phyloP scores from a whole-genome alignment of 1,284 basidiomycete species.

The Uromyces viciae-fabae region DNA sequence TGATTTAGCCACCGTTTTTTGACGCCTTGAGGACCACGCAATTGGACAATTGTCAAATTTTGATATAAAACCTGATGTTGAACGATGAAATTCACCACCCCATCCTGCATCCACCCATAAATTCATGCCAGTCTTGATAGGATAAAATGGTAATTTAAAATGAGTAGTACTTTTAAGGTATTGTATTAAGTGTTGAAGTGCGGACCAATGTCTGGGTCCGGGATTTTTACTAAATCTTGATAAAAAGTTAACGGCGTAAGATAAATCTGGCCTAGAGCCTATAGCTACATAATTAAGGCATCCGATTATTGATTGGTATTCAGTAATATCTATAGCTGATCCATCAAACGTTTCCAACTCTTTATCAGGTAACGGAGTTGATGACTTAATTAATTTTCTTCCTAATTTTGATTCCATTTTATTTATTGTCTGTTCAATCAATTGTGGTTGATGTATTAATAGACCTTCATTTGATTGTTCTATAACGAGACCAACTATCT shows the following conservation, averaged over 20 bases:
- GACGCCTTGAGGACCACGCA: background rate
- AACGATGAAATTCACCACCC: background rate
- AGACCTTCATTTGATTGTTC: background rate
- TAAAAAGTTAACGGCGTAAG: background rate
- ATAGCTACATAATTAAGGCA: conserved; percentile 22
- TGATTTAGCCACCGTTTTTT: background rate
- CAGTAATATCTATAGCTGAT: background rate
- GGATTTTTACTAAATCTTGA: background rate
- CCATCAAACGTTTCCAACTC: background rate
- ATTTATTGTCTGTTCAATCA: background rate
- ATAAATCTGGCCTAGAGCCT: background rate
- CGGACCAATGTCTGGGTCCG: background rate
- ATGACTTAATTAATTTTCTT: background rate
- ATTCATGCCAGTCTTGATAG: too few species aligned
- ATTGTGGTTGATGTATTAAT: background rate
- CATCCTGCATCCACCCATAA: background rate
- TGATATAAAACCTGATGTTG: background rate
- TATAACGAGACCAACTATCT: background rate
- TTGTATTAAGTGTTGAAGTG: background rate
- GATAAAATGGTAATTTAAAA: background rate
- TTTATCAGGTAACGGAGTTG: background rate
- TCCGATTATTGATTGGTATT: conserved; percentile 9
- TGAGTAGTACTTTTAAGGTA: background rate
- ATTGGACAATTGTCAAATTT: background rate
- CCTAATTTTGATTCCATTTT: background rate